Percentiles rank a stretch among this genome's conserved stretches.
Evolutionary conservation across 1,139 yeast species (phyloP).

Genomic region (Suzukiozyma palmioleophila): DNA sequence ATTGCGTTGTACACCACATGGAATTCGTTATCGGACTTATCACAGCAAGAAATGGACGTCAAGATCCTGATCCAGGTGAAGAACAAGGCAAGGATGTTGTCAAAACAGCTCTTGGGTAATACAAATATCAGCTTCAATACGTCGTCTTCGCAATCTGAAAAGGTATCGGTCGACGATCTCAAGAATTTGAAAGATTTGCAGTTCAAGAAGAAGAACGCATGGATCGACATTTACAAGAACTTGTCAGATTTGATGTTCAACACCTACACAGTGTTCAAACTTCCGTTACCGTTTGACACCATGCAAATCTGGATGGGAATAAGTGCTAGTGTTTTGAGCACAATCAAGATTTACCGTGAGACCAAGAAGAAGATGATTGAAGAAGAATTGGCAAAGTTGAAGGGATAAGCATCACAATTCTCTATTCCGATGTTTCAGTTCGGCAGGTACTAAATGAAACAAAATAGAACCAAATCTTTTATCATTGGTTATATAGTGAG

Average conservation of each 20-base stretch:
- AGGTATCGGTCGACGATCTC: slow-evolving; percentile 16
- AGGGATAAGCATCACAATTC: neutral
- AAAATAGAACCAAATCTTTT: neutral
- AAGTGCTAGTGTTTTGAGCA: slow-evolving; percentile 37
- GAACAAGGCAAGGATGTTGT: slow-evolving; percentile 32
- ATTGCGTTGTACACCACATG: slow-evolving; percentile 49
- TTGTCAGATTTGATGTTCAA: slow-evolving; percentile 41
- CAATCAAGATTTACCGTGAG: slow-evolving; percentile 38
- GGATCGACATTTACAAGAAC: slow-evolving; percentile 39
- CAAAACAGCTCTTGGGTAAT: slow-evolving; percentile 33
- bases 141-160: slow-evolving; percentile 6
- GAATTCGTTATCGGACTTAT: slow-evolving; percentile 32
- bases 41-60: slow-evolving; percentile 41
- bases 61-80: slow-evolving; percentile 38
- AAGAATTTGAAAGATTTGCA: slow-evolving; percentile 27
- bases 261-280: slow-evolving; percentile 39
- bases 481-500: too few species aligned
- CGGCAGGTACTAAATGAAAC: slow-evolving; percentile 1
- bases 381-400: slow-evolving; percentile 10
- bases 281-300: slow-evolving; percentile 39
- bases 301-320: slow-evolving; percentile 49
- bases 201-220: slow-evolving; percentile 35
- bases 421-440: neutral
- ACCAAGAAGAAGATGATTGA: slow-evolving; percentile 27
- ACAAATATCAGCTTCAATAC: slow-evolving; percentile 4